phyloP scores from a whole-genome alignment of 2,329 filamentous ascomycete species.

The Anisogramma anomala region DNA sequence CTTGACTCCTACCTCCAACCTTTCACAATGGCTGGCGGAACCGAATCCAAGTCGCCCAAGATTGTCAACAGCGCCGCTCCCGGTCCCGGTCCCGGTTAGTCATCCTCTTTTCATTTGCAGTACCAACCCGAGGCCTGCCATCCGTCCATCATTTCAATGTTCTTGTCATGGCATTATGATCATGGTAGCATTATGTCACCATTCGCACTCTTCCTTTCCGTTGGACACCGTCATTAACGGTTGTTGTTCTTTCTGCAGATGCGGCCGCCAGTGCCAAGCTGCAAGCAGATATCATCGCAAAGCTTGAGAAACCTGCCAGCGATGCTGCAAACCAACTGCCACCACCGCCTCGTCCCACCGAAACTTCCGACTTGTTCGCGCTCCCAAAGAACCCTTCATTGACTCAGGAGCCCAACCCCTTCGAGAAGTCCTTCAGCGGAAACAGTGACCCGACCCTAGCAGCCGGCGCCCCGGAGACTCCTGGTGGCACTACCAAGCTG shows the following conservation, averaged over 20 bases:
- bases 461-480: constrained; percentile 51
- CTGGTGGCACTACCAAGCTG: constrained; percentile 67
- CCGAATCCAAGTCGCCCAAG: constrained; percentile 38
- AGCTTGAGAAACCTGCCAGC: constrained; percentile 40
- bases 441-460: constrained; percentile 26
- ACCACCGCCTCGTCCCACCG: constrained; percentile 54
- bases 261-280: constrained; percentile 34
- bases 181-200: too few species aligned
- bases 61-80: constrained; percentile 26
- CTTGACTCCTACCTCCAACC: neutral
- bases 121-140: too few species aligned
- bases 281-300: constrained; percentile 29
- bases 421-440: constrained; percentile 81
- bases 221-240: constrained; percentile 9
- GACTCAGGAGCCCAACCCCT: constrained; percentile 84
- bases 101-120: neutral
- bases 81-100: constrained; percentile 13
- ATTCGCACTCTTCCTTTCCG: neutral
- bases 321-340: constrained; percentile 55
- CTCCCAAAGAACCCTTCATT: constrained; percentile 46
- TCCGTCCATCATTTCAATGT: neutral
- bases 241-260: constrained; percentile 25
- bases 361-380: constrained; percentile 57
- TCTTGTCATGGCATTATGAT: too few species aligned
- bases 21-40: constrained; percentile 17